These are phyloP conservation scores for Capsicum pubescens DNA, from an alignment of 257 asterid genomes.

Conservation along the genomic window DNA sequence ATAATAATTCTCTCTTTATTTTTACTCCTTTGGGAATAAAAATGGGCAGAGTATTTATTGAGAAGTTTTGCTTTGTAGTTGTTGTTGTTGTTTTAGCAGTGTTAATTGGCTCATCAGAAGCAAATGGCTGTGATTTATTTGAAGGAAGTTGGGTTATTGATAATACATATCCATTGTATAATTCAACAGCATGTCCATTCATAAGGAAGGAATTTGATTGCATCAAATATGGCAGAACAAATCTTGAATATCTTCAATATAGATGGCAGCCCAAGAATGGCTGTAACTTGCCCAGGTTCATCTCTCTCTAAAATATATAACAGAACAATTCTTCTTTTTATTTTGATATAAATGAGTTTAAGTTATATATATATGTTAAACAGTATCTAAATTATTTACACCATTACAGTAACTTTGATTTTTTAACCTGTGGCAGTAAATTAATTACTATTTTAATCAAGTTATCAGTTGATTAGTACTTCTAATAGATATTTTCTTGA, in stretches of 20 bases:
- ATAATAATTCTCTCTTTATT: not conserved
- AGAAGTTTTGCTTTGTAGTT: not conserved
- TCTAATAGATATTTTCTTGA: not conserved
- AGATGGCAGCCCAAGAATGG: slow-evolving; percentile 67
- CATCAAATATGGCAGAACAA: slow-evolving; percentile 59
- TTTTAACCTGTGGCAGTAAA: too few species aligned
- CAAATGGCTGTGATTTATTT: slow-evolving; percentile 50
- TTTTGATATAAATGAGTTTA: not conserved
- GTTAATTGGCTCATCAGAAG: not conserved
- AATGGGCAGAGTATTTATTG: not conserved
- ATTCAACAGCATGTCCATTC: slow-evolving; percentile 55
- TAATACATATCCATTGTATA: slow-evolving; percentile 62
- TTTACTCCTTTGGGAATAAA: not conserved
- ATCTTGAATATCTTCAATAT: slow-evolving; percentile 61
- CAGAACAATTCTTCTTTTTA: not conserved
- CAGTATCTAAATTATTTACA: too few species aligned
- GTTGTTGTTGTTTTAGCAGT: not conserved
- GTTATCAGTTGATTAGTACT: not conserved
- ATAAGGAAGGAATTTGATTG: slow-evolving; percentile 69
- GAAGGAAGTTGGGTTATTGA: slow-evolving; percentile 74
- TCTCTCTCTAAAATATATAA: not conserved
- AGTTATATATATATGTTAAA: not conserved
- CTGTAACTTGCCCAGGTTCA: slow-evolving; percentile 58
- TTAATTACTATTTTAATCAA: too few species aligned
- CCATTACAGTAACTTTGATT: not conserved